A percentile compares a stretch with the other conserved stretches of the same genome.
Evolutionary conservation across 306 rosid species (phyloP).

Genomic region (Casuarina cunninghamiana): DNA sequence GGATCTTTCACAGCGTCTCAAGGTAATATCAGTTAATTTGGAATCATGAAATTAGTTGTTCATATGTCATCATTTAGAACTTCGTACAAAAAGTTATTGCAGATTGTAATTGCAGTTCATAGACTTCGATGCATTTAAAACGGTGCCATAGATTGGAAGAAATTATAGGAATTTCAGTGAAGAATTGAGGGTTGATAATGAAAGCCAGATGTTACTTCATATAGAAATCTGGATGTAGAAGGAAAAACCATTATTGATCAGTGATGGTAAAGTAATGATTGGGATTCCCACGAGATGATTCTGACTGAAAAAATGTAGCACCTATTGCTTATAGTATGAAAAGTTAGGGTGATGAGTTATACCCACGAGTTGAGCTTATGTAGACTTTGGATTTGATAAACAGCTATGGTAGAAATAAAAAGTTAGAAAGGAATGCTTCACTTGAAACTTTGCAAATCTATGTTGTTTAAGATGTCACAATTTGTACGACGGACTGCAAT

Average conservation of each 20-base stretch:
- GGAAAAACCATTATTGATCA: background rate
- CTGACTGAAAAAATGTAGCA: background rate
- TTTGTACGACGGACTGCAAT: background rate
- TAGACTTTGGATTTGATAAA: background rate
- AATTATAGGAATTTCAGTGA: background rate
- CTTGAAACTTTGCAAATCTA: background rate
- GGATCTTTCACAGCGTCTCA: constrained; percentile 90
- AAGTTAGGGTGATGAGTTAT: background rate
- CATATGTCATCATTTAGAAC: background rate
- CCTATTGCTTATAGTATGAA: background rate
- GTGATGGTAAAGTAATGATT: background rate
- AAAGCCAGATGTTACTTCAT: background rate
- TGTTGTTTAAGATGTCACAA: background rate
- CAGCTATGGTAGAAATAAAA: background rate
- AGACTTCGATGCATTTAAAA: background rate
- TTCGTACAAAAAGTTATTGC: background rate
- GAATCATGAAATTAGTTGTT: background rate
- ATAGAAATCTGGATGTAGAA: background rate
- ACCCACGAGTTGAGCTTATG: background rate
- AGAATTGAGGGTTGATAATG: background rate
- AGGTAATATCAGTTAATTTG: constrained; percentile 48
- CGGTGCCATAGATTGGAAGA: background rate
- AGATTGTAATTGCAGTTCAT: background rate
- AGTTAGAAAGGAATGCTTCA: background rate
- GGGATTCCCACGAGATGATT: background rate